A percentile compares a stretch with the other conserved stretches of the same genome.
phyloP scores from a whole-genome alignment of 495 filamentous ascomycete species.

The Neurospora africana region DNA sequence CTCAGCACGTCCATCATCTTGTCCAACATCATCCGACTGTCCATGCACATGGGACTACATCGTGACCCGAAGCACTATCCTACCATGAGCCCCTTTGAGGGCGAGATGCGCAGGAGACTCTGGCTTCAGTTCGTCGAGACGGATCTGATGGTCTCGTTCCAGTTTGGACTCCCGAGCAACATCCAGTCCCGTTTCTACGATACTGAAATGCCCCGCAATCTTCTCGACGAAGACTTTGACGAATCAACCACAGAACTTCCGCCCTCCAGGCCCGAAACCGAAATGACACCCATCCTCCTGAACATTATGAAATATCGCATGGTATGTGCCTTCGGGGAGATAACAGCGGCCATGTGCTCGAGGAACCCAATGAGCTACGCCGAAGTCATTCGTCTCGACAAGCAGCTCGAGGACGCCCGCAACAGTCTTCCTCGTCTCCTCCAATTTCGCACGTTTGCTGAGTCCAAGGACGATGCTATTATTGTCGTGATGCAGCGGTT shows the following conservation, averaged over 20 bases:
- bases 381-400: slow-evolving; percentile 23
- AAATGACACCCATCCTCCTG: slow-evolving; percentile 17
- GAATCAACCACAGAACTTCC: slow-evolving; percentile 22
- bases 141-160: slow-evolving; percentile 18
- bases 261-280: slow-evolving; percentile 25
- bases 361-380: slow-evolving; percentile 16
- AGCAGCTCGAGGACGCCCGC: slow-evolving; percentile 17
- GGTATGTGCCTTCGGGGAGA: slow-evolving; percentile 13
- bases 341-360: slow-evolving; percentile 14
- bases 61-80: slow-evolving; percentile 29
- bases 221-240: slow-evolving; percentile 29
- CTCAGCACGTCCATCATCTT: slow-evolving; percentile 32
- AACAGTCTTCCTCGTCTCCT: slow-evolving; percentile 14
- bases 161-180: slow-evolving; percentile 23
- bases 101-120: slow-evolving; percentile 27
- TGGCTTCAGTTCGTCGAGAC: slow-evolving; percentile 24
- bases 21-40: slow-evolving; percentile 24
- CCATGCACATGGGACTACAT: slow-evolving; percentile 33
- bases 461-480: slow-evolving; percentile 18
- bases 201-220: slow-evolving; percentile 28
- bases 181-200: slow-evolving; percentile 17
- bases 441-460: slow-evolving; percentile 9
- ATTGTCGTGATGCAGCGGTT: slow-evolving; percentile 25
- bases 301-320: slow-evolving; percentile 19
- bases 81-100: slow-evolving; percentile 22